Evolutionary conservation across 2,329 filamentous ascomycete genomes (phyloP).

Genomic region (Penicillium verrucosum): DNA sequence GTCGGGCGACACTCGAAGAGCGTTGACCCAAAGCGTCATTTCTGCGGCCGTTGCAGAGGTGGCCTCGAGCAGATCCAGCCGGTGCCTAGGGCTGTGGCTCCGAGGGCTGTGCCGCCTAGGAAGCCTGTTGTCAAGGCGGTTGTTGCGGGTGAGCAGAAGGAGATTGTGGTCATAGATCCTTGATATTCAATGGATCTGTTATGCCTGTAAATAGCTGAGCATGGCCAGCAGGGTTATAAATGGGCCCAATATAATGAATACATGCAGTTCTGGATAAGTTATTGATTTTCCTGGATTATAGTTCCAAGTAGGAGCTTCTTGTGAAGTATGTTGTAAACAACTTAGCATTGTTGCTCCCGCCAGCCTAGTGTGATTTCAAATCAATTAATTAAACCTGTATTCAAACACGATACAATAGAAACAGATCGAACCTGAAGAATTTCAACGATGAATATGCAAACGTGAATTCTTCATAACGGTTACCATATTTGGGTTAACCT

Average conservation of each 20-base stretch:
- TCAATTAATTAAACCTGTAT: neutral
- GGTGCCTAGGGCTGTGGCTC: conserved; percentile 53
- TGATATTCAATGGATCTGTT: neutral
- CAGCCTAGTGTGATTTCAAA: neutral
- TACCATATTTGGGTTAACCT: neutral
- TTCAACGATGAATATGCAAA: neutral
- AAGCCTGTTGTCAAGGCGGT: conserved; percentile 16
- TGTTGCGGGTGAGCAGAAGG: neutral
- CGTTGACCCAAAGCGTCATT: conserved; percentile 68
- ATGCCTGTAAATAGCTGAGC: neutral
- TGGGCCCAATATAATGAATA: neutral
- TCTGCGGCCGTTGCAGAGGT: conserved; percentile 74
- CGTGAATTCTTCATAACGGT: neutral
- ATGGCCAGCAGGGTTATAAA: neutral
- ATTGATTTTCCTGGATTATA: neutral
- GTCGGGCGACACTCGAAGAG: conserved; percentile 84
- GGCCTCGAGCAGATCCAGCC: conserved; percentile 75
- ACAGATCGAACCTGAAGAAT: neutral
- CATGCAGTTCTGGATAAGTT: neutral
- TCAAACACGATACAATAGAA: neutral
- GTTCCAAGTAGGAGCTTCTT: no score
- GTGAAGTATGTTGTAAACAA: neutral
- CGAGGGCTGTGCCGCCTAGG: conserved; percentile 38
- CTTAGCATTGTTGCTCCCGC: neutral
- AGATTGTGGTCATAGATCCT: neutral